Percentiles rank a stretch among this genome's conserved stretches.
These are phyloP conservation scores for Moelleriella libera DNA, from an alignment of 2,329 filamentous ascomycete genomes.

Conservation along the genomic window DNA sequence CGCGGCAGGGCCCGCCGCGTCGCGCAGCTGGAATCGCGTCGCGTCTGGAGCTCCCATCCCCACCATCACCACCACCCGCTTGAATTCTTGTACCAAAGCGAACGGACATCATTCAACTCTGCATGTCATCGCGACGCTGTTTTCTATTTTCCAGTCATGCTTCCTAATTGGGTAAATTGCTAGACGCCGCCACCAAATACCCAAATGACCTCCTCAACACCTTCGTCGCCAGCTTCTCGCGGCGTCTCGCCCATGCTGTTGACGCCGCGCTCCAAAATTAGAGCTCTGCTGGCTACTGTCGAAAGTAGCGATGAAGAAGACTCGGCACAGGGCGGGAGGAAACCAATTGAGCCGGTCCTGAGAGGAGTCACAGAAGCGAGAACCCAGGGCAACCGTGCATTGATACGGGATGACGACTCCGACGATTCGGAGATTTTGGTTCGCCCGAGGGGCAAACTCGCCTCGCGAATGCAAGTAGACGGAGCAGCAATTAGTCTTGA, in stretches of 20 bases:
- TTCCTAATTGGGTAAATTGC: background rate
- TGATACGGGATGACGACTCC: constrained; percentile 25
- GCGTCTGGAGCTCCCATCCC: constrained; percentile 13
- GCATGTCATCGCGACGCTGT: too few species aligned
- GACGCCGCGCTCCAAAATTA: constrained; percentile 40
- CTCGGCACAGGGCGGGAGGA: constrained; percentile 1
- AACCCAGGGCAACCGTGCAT: constrained; percentile 4
- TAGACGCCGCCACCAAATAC: background rate
- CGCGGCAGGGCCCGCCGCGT: constrained; percentile 4
- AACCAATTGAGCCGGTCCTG: too few species aligned
- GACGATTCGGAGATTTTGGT: constrained; percentile 23
- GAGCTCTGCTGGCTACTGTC: constrained; percentile 35
- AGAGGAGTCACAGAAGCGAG: background rate
- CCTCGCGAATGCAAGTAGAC: constrained; percentile 43
- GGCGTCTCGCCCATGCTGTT: constrained; percentile 28
- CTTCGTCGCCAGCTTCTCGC: constrained; percentile 28
- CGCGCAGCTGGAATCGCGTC: constrained; percentile 11
- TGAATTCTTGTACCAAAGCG: background rate
- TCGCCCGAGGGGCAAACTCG: constrained; percentile 48
- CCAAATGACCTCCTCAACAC: constrained; percentile 32
- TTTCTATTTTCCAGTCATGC: background rate
- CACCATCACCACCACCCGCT: constrained; percentile 6
- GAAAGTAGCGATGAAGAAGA: constrained; percentile 36
- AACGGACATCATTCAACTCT: too few species aligned
- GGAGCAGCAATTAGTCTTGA: constrained; percentile 5